Conservation (phyloP, 768 basidiomycete species). For the Tubosaeta sp. region DNA sequence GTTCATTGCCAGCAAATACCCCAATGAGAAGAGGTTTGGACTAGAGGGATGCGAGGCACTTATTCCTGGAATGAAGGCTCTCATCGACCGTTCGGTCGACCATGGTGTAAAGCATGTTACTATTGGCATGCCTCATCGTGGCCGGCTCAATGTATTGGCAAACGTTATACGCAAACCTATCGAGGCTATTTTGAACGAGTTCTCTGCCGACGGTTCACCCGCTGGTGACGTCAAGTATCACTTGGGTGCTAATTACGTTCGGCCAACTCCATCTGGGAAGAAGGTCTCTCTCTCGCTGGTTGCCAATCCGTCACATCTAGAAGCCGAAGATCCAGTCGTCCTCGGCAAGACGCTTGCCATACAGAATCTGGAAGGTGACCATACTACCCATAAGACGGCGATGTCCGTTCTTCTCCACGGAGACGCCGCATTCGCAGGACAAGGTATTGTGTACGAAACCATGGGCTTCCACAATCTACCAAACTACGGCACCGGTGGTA, state of each 20-base stretch:
- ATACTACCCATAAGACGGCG: conserved; percentile 72
- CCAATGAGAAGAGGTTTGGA: conserved; percentile 99
- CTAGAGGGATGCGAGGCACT: conserved; percentile 97
- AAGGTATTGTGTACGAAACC: conserved; percentile 98
- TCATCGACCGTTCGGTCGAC: conserved; percentile 98
- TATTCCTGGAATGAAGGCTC: conserved; percentile 98
- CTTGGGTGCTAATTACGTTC: conserved; percentile 96
- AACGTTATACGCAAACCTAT: conserved; percentile 99
- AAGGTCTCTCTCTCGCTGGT: conserved; percentile 96
- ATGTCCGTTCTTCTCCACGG: conserved; percentile 97
- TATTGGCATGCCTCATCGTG: conserved; percentile 99
- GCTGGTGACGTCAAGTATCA: conserved; percentile 99
- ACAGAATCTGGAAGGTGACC: conserved; percentile 91
- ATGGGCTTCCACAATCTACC: conserved; percentile 97
- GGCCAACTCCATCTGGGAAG: conserved; percentile 97
- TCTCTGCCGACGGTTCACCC: conserved; percentile 72
- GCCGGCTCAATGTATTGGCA: conserved; percentile 93
- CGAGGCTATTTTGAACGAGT: conserved; percentile 97
- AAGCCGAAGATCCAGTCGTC: conserved; percentile 97
- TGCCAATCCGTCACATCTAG: conserved; percentile 97
- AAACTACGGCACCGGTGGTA: conserved; percentile 95
- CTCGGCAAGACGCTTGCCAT: conserved; percentile 97
- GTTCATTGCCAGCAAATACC: conserved; percentile 97
- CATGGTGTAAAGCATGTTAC: conserved; percentile 93
- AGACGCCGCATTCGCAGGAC: conserved; percentile 97